phyloP scores from a whole-genome alignment of 106 monocot species.

The Allium fistulosum region DNA sequence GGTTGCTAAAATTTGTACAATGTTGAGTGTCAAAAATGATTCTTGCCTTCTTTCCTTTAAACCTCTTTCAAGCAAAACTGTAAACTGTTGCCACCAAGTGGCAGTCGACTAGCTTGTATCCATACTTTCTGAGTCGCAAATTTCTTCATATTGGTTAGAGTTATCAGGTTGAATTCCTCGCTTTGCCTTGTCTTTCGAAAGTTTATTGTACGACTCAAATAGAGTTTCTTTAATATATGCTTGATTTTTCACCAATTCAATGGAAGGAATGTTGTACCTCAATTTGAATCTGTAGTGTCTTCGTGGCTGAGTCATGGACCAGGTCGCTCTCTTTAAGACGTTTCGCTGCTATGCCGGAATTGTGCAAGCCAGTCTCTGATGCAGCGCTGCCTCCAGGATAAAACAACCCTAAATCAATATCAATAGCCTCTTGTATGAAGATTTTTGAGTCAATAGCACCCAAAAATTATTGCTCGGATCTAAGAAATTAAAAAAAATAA shows the following conservation, averaged over 20 bases:
- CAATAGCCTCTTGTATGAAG: no score
- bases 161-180: slow-evolving; percentile 15
- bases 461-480: no score
- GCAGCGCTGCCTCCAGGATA: no score
- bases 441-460: no score
- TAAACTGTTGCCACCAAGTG: slow-evolving; percentile 58
- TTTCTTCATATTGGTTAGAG: background rate
- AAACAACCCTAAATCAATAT: no score
- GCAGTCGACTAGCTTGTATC: slow-evolving; percentile 26
- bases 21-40: slow-evolving; percentile 33
- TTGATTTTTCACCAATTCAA: background rate
- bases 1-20: slow-evolving; percentile 23
- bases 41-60: slow-evolving; percentile 57
- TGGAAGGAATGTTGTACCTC: no score
- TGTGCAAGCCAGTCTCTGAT: no score
- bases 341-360: no score
- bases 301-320: no score
- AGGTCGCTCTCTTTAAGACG: no score
- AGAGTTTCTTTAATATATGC: slow-evolving; percentile 30
- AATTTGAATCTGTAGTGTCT: no score
- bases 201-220: slow-evolving; percentile 16
- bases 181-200: slow-evolving; percentile 4
- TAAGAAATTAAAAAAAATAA: no score
- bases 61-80: slow-evolving; percentile 39
- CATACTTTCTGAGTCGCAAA: background rate